Evolutionary conservation across 441 rosid species (phyloP).

Genomic region (Heliophila coronopifolia): DNA sequence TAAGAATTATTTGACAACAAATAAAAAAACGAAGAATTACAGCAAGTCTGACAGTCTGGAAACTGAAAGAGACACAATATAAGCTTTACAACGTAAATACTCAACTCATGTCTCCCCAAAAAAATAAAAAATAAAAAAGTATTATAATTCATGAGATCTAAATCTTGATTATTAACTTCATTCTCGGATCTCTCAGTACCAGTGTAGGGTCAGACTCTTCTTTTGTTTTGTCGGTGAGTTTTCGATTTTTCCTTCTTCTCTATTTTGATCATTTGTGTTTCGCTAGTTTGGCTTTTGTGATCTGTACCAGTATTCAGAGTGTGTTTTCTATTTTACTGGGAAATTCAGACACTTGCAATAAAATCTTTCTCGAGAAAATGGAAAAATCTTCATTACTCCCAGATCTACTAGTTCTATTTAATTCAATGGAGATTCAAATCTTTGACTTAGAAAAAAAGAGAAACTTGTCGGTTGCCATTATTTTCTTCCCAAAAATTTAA

Average conservation of each 20-base stretch:
- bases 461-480: slow-evolving; percentile 26
- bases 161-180: slow-evolving; percentile 6
- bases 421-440: background rate
- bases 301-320: no score
- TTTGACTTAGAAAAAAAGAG: background rate
- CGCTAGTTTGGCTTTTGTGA: no score
- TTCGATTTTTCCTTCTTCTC: no score
- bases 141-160: slow-evolving; percentile 13
- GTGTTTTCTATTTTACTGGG: no score
- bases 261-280: no score
- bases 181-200: no score
- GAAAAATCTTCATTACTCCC: background rate
- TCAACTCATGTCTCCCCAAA: slow-evolving; percentile 9
- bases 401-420: slow-evolving; percentile 25
- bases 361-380: background rate
- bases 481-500: no score
- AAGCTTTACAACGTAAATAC: slow-evolving; percentile 6
- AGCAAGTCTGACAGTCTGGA: slow-evolving; percentile 21
- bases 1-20: no score
- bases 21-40: background rate
- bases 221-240: no score
- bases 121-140: slow-evolving; percentile 2
- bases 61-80: slow-evolving; percentile 11
- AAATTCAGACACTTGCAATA: no score
- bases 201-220: no score